Percentiles rank a stretch among this genome's conserved stretches.
phyloP scores from a whole-genome alignment of 257 asterid species.

The Prunella vulgaris region DNA sequence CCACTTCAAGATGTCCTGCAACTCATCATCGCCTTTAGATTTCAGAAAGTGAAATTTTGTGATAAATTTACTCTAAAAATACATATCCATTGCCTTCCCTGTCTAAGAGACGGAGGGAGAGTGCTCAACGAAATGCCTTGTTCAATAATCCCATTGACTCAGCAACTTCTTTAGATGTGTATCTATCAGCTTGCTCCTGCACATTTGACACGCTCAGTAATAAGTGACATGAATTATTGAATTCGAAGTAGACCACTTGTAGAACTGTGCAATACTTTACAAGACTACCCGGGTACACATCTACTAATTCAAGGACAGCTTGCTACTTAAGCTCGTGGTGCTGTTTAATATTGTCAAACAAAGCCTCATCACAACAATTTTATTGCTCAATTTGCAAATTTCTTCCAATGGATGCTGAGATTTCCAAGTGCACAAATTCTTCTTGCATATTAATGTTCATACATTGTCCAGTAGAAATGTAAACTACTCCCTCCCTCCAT shows the following conservation, averaged over 20 bases:
- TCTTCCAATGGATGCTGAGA: not conserved
- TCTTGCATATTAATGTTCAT: not conserved
- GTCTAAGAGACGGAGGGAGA: not conserved
- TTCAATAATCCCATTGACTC: slow-evolving; percentile 84
- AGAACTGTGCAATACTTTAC: not conserved
- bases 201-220: slow-evolving; percentile 16
- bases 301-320: not conserved
- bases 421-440: not conserved
- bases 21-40: slow-evolving; percentile 1
- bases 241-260: not conserved
- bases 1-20: not conserved
- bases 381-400: too few species aligned
- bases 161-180: slow-evolving; percentile 72
- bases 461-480: not conserved
- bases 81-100: too few species aligned
- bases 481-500: too few species aligned
- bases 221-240: not conserved
- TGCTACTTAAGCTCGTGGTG: not conserved
- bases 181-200: slow-evolving; percentile 95
- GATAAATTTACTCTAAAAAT: too few species aligned
- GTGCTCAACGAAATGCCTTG: slow-evolving; percentile 59
- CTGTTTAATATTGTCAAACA: not conserved
- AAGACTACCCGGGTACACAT: not conserved
- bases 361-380: too few species aligned
- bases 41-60: not conserved